Evolutionary conservation across 2,329 filamentous ascomycete genomes (phyloP).

Genomic region (Rachicladosporium sp.): DNA sequence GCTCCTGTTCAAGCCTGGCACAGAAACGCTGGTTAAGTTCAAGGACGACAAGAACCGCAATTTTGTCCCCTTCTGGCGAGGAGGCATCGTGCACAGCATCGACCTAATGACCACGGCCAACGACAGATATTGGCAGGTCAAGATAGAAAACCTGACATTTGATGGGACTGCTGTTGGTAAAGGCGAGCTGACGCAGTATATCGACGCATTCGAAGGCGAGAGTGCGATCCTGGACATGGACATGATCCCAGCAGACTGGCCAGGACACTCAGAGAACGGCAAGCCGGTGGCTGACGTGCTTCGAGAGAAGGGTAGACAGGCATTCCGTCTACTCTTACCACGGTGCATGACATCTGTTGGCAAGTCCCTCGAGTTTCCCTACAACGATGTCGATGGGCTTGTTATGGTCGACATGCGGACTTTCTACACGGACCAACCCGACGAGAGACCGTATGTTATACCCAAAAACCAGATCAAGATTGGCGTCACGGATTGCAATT

Average conservation of each 20-base stretch:
- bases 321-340: neutral
- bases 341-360: slow-evolving; percentile 5
- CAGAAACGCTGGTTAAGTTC: neutral
- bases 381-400: slow-evolving; percentile 6
- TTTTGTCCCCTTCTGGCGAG: neutral
- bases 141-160: neutral
- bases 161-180: neutral
- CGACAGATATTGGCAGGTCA: neutral
- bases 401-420: slow-evolving; percentile 8
- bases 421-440: slow-evolving; percentile 1
- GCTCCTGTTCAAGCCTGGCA: slow-evolving; percentile 1
- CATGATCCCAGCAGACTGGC: neutral
- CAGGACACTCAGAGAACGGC: neutral
- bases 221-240: neutral
- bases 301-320: neutral
- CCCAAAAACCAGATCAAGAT: neutral
- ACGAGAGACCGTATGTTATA: neutral
- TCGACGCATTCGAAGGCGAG: slow-evolving; percentile 1
- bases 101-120: neutral
- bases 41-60: neutral
- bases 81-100: neutral
- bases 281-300: neutral
- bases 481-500: neutral
- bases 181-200: neutral
- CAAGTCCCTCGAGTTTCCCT: slow-evolving; percentile 4